These are phyloP conservation scores for Elongisporangium anandrum DNA, from an alignment of 352 stramenopile species.

Conservation along the genomic window DNA sequence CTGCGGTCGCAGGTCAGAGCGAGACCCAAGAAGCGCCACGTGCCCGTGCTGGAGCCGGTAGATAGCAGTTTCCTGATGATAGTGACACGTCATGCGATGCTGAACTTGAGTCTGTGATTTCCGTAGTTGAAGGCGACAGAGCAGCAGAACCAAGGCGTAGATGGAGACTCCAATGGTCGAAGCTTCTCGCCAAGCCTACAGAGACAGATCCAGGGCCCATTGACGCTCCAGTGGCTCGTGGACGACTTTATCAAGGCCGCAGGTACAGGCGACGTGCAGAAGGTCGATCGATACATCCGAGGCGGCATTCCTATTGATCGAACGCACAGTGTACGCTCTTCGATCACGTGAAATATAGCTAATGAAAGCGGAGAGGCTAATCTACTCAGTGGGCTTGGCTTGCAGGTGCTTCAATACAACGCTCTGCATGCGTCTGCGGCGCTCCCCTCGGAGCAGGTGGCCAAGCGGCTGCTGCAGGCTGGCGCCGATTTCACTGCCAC, in stretches of 20 bases:
- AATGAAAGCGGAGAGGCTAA: background rate
- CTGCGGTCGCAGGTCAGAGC: constrained; percentile 31
- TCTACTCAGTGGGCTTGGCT: background rate
- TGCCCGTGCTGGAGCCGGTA: constrained; percentile 18
- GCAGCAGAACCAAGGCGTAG: background rate
- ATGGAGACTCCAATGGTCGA: background rate
- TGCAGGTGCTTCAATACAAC: constrained; percentile 40
- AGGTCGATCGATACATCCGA: constrained; percentile 48
- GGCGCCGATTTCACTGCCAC: constrained; percentile 32
- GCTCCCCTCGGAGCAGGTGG: constrained; percentile 24
- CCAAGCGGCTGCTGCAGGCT: constrained; percentile 39
- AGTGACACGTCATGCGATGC: background rate
- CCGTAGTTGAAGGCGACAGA: background rate
- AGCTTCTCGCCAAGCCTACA: constrained; percentile 10
- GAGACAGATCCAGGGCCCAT: constrained; percentile 42
- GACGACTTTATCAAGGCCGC: constrained; percentile 58
- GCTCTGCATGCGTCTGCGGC: constrained; percentile 42
- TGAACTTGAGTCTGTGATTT: background rate
- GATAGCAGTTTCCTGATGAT: background rate
- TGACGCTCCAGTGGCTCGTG: constrained; percentile 47
- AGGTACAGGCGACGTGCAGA: constrained; percentile 25
- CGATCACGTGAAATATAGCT: background rate
- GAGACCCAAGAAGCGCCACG: constrained; percentile 14
- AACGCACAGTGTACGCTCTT: constrained; percentile 25
- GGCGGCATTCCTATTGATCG: constrained; percentile 46